Conservation (phyloP, 805 yeast genomes). For the Lipomyces sp. region DNA sequence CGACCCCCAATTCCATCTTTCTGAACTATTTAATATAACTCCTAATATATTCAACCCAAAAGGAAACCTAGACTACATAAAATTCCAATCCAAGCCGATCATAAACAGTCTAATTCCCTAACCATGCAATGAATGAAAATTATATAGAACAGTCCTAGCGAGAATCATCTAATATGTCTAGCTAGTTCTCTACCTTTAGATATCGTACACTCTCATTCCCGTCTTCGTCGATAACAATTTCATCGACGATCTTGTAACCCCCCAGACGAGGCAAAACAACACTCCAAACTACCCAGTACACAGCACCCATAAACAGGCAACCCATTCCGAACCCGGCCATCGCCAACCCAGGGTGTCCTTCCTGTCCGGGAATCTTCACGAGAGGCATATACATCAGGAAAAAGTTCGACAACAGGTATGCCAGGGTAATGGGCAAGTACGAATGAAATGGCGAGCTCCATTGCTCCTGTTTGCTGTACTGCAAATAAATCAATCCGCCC, state of each 20-base stretch:
- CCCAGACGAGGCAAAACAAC: constrained; percentile 28
- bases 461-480: constrained; percentile 55
- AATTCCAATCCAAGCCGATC: no score
- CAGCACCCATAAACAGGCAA: constrained; percentile 28
- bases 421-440: constrained; percentile 24
- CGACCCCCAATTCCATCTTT: no score
- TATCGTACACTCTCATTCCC: constrained; percentile 32
- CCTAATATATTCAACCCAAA: no score
- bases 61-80: no score
- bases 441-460: constrained; percentile 36
- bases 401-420: constrained; percentile 28
- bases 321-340: constrained; percentile 35
- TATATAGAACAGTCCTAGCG: not conserved
- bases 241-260: constrained; percentile 31
- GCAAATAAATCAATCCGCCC: constrained; percentile 58
- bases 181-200: constrained; percentile 22
- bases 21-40: no score
- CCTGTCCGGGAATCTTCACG: constrained; percentile 29
- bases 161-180: not conserved
- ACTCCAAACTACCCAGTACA: constrained; percentile 37
- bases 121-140: no score
- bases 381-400: constrained; percentile 35
- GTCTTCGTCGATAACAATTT: constrained; percentile 22
- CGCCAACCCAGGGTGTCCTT: constrained; percentile 30
- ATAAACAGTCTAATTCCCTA: no score